Base-by-base conservation (phyloP, 495 filamentous ascomycete species). In the Eremomyces bilateralis region DNA sequence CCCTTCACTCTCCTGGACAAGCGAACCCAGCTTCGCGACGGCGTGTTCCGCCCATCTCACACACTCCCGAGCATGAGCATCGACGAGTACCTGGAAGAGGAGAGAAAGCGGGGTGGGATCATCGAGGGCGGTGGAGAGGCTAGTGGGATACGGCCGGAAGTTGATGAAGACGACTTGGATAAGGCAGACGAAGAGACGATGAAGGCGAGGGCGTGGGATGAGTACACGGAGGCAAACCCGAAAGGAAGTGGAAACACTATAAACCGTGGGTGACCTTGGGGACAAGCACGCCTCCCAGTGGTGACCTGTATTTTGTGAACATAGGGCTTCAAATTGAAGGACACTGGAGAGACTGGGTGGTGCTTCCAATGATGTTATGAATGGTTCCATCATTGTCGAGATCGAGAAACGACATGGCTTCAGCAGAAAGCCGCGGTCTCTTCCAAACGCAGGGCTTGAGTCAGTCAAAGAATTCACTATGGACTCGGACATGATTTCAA, bases 1-100 rank as follows among this genome's bases (percentile, higher is more conserved):
- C 90, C 85, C 2, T 95, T 97, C 46, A 94, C 82, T 2, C 51
- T 97, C 21, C 58, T 88, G 1, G 73, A 76, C 45, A 78, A 65
- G 34, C 68, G 88, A 3, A 69, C 83, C 46, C 66, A 78, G 42
- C 53, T 93, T 27, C 73, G 73, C 35, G 58, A 73, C 31, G 81
- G 84, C 3, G 85, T 95, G 2, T 97, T 97, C 53, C 66, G 76
- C 35, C 69, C 83, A 2, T 78, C 84, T 4, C 88, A 97, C 51
- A 93, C 77, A 53, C 57, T 97, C 28, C 88, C 88, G 5, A 95
- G 90, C 0, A 95, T 95, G 88, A 79, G 70, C 0, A 95, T 97
- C 39, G 90, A 97, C 42, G 88, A 97, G 53, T 95, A 95, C 49
- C 58, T 97, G 12, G 85, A 85, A 31, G 88, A 97, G 57, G 88